Base-by-base conservation (phyloP, 768 basidiomycete species). In the Strobilomyces echinocephalus region DNA sequence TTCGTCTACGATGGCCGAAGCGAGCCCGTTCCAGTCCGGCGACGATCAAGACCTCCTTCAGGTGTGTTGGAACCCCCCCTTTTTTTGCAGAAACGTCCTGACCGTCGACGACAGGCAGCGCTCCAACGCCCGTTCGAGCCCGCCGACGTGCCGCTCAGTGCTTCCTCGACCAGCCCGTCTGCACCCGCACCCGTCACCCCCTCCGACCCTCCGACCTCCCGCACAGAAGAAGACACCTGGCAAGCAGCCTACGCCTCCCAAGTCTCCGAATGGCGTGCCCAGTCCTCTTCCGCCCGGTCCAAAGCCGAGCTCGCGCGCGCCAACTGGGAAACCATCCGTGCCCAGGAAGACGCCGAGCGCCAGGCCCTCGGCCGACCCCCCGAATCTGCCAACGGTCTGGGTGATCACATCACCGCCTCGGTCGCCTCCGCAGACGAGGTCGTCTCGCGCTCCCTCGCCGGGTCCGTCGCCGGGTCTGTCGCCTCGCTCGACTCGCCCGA, bases 281-380 rank as follows among this genome's bases (percentile, higher is more conserved):
- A 83, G 61, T 85, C 84, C 36, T 84, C 88, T 30, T 80, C 80
- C 55, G 84, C 83, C 41, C 84, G 88, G 48, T 75, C 81, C 64
- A 89, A 85, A 66, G 86, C 88, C 9, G 89, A 90, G 72, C 77
- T 76, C 56, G 81, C 84, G 67, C 85, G 89, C 10, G 77, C 77
- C 40, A 75, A 77, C 56, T 92, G 87, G 88, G 88, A 88, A 65
- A 72, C 74, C 15, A 73, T 86, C 45, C 79, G 90, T 8, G 52
- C 53, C 12, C 53, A 52, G 5, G 68, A 69, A 39, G 76, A 74
- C 31, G 73, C 73, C 33, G 84, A 87, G 69, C 73, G 73, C 48
- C 68, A 74, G 7, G 53, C 62, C 28, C 57, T 55, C 33, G 61
- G 59, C 3, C 61, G 69, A 52, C 56, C 61, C 5, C 40, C 57